Evolutionary conservation across 1,284 basidiomycete genomes (phyloP), one percentile per base, ranked within the genome.

Genomic region (Bjerkandera adusta): DNA sequence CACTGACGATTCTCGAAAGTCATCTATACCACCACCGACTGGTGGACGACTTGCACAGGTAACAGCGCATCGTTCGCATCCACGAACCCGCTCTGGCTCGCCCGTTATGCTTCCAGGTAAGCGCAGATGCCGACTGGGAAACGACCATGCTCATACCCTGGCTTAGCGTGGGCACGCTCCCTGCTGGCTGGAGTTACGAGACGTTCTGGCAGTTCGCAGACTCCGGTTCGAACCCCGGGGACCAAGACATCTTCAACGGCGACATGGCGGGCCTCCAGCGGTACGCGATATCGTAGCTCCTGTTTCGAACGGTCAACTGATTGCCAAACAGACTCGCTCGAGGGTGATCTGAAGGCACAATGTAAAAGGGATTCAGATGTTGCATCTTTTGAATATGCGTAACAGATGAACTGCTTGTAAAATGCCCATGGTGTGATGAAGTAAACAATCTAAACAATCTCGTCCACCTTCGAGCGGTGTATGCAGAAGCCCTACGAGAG

Each of bases 401-500:
- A 36, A 15, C 13, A 36, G 20, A 40, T 40, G 37, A 26, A 39
- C 37, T 20, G 36, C n/a, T 36, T 29, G 41, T 12, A n/a, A 24
- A 16, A 27, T 45, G 29, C 15, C 15, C 10, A 46, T n/a, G 33
- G 12, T 15, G 29, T 29, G 20, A n/a, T 30, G 29, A 30, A 35
- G 22, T 36, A 38, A 30, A 25, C 35, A n/a, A 27, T 26, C 55
- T 49, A 64, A 10, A 78, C 72, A 24, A 95, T 75, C 62, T 95
- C 91, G 60, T 97, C 93, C 1, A 97, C 93, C 66, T 94, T 95
- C 46, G 89, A 90, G 25, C 89, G 73, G 58, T 85, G 84, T 48
- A 97, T 88, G 58, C 92, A 94, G 64, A 97, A 96, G 0, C 92
- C 92, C 82, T 93, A 57, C 29, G 15, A 21, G 25, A 34, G 21